phyloP scores from a whole-genome alignment of 2,329 filamentous ascomycete species.

The Diaporthe citrichinensis region DNA sequence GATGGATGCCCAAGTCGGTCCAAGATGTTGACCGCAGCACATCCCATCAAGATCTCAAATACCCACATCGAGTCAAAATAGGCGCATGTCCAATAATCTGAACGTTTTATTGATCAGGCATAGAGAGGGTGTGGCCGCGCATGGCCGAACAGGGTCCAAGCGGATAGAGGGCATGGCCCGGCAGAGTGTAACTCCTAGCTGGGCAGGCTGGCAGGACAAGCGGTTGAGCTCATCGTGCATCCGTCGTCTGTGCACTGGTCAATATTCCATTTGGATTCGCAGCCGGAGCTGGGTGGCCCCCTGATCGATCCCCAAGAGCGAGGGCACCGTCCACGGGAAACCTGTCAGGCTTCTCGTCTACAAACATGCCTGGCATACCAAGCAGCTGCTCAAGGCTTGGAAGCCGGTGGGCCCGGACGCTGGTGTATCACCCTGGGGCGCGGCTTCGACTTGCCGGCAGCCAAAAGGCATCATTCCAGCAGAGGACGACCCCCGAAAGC shows the following conservation, averaged over 20 bases:
- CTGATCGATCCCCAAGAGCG: not conserved
- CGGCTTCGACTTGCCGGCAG: slow-evolving; percentile 23
- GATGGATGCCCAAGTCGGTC: slow-evolving; percentile 10
- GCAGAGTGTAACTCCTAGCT: slow-evolving; percentile 11
- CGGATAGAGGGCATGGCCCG: not conserved
- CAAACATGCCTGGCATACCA: slow-evolving; percentile 9
- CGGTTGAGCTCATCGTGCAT: slow-evolving; percentile 27
- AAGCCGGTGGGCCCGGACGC: slow-evolving; percentile 21
- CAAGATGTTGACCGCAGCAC: not conserved
- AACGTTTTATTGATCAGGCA: slow-evolving; percentile 13
- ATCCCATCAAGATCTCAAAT: slow-evolving; percentile 23
- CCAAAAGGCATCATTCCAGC: slow-evolving; percentile 23
- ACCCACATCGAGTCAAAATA: slow-evolving; percentile 28
- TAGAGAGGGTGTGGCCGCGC: slow-evolving; percentile 20
- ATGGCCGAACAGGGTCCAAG: slow-evolving; percentile 31
- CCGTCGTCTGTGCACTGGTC: slow-evolving; percentile 18
- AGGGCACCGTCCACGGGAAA: not conserved
- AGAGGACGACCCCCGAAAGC: not conserved
- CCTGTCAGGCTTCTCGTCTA: not conserved
- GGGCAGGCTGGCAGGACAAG: slow-evolving; percentile 12
- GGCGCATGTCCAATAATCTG: slow-evolving; percentile 10
- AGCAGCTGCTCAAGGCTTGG: slow-evolving; percentile 20
- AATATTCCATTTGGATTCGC: slow-evolving; percentile 8
- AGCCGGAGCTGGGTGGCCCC: slow-evolving; percentile 4
- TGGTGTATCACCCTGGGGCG: slow-evolving; percentile 15